Evolutionary conservation across 176 grass and related monocot genomes (phyloP).

Genomic region (Phragmites australis): DNA sequence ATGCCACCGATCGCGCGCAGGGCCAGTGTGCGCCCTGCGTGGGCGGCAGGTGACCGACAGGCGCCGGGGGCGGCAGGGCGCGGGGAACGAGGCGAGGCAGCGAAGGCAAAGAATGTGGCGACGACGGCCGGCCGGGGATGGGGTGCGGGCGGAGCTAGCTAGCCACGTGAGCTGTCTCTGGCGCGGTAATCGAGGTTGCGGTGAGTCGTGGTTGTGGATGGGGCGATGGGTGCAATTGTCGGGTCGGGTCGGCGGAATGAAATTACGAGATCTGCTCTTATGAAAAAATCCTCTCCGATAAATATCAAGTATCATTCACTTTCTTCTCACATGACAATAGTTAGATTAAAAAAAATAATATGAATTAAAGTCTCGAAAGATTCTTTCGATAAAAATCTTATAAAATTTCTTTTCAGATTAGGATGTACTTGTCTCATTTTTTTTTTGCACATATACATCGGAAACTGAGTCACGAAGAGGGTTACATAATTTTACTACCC

Average conservation of each 20-base stretch:
- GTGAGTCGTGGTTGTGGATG: not conserved
- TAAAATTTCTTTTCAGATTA: no score
- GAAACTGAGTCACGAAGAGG: no score
- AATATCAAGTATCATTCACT: no score
- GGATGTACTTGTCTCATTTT: no score
- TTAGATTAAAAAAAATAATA: no score
- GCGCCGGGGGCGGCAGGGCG: constrained; percentile 13
- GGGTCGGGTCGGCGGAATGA: not conserved
- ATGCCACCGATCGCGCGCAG: constrained; percentile 35
- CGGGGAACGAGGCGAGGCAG: constrained; percentile 19
- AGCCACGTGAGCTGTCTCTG: constrained; percentile 41
- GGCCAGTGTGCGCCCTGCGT: constrained; percentile 38
- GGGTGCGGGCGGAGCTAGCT: not conserved
- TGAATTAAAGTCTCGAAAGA: no score
- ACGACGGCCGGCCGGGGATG: constrained; percentile 6
- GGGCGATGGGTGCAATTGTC: not conserved
- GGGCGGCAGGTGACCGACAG: constrained; percentile 59
- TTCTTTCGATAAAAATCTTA: no score
- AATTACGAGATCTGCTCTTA: no score
- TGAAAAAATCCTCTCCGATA: no score
- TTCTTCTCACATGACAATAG: no score
- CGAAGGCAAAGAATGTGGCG: not conserved
- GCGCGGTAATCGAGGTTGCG: not conserved
- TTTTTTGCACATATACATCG: no score
- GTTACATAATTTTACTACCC: no score